phyloP scores from a whole-genome alignment of 805 yeast species.

The Candida incommunis region DNA sequence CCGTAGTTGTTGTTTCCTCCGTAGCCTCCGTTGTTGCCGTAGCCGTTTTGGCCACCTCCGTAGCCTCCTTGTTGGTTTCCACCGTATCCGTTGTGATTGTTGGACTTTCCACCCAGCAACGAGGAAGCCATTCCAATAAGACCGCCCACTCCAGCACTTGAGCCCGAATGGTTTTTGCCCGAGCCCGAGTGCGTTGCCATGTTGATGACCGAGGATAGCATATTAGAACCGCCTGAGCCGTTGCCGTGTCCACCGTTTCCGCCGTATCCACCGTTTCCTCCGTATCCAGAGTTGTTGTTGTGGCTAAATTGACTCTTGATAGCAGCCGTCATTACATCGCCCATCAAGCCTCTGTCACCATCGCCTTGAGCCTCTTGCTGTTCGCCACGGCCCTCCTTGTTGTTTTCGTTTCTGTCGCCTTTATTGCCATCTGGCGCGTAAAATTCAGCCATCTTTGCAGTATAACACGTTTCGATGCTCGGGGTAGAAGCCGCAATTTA shows the following conservation, averaged over 20 bases:
- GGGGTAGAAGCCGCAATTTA: too few relatives aligned
- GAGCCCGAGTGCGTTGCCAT: neutral
- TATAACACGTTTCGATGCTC: too few relatives aligned
- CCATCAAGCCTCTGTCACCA: neutral
- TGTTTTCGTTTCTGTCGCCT: neutral
- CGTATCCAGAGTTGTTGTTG: neutral
- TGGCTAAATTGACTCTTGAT: neutral
- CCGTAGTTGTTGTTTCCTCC: neutral
- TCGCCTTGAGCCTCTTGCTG: too few relatives aligned
- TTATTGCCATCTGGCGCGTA: neutral
- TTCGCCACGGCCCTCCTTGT: too few relatives aligned
- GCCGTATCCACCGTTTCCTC: neutral
- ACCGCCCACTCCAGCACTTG: neutral
- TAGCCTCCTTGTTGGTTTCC: neutral
- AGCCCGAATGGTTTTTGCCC: neutral
- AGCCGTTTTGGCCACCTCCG: neutral
- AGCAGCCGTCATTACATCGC: neutral
- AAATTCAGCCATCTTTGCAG: conserved; percentile 25
- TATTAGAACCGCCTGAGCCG: neutral
- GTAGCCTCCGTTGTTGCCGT: conserved; percentile 1
- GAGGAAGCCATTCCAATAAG: neutral
- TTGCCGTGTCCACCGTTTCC: neutral
- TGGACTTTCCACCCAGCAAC: neutral
- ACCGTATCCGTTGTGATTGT: conserved; percentile 18
- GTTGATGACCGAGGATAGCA: neutral